Base-by-base conservation (phyloP, 2,329 filamentous ascomycete genomes). In the Cucurbitaria berberidis region DNA sequence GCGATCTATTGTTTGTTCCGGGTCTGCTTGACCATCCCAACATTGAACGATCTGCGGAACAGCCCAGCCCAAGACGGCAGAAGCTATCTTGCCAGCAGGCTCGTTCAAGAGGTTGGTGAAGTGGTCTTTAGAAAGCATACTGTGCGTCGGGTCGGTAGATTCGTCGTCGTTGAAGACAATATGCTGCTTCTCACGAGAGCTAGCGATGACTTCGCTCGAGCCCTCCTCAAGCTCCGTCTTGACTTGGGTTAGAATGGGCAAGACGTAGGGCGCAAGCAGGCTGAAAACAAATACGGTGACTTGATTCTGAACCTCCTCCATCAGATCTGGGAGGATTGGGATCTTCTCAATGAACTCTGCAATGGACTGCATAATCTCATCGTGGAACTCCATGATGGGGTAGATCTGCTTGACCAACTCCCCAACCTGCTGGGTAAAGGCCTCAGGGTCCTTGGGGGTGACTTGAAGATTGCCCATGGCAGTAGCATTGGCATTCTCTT, bases 91-190 rank as follows among this genome's bases (percentile, higher is more conserved):
- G 50, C 93, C 93, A 40, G 91, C 93, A 38, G 92, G 84, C 72
- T 96, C 92, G 72, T 97, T 97, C 54, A 97, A 83, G 27, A 89
- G 81, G 69, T 96, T 96, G 59, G 89, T 90, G 75, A 97, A 97
- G 76, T 97, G 93, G 68, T 97, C 93, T 79, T 97, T 97, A 53
- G 91, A 92, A 46, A 97, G 80, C 93, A 96, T 96, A 18, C 91
- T 96, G 78, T 97, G 93, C 1, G 93, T 97, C 0, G 93, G 93
- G 68, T 97, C 89, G 18, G 86, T 86, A 58, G 80, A 89, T 45
- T 83, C 58, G 68, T 96, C 88, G 61, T 97, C 87, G 39, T 89
- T 77, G 76, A 96, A 97, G 44, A 97, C 91, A 62, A 96, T 84
- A 67, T 89, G 86, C 77, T 96, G 92, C 79, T 96, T 89, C 46